Evolutionary conservation across 768 basidiomycete species (phyloP).

Genomic region (Tulasnella calospora): DNA sequence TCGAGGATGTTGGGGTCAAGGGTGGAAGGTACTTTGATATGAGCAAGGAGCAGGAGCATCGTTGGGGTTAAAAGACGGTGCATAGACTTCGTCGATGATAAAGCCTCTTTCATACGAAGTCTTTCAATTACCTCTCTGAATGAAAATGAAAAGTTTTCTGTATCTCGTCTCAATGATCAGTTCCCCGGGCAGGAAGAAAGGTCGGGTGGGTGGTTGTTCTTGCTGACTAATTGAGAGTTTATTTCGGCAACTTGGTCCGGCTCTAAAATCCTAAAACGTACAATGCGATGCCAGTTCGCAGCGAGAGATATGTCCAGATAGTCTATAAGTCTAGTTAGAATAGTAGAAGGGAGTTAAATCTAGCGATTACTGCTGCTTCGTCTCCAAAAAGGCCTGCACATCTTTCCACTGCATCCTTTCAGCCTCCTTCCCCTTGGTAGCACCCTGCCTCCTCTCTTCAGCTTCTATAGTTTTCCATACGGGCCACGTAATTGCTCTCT

Average conservation of each 20-base stretch:
- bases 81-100: background rate
- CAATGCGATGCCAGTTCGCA: background rate
- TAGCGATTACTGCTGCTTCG: background rate
- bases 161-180: too few species aligned
- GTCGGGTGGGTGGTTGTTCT: background rate
- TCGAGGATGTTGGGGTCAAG: constrained; percentile 3
- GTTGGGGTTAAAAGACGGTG: background rate
- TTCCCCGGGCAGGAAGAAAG: background rate
- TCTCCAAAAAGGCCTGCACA: constrained; percentile 26
- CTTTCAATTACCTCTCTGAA: background rate
- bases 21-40: constrained; percentile 20
- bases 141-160: too few species aligned
- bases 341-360: background rate
- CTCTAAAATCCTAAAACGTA: background rate
- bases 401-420: constrained; percentile 65
- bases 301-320: background rate
- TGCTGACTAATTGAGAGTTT: background rate
- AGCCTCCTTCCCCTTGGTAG: constrained; percentile 57
- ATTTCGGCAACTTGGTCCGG: background rate
- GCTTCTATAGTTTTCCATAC: constrained; percentile 72
- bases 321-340: background rate
- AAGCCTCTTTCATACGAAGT: background rate
- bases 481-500: constrained; percentile 53
- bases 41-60: background rate
- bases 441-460: constrained; percentile 64